A percentile compares a stretch with the other conserved stretches of the same genome.
phyloP scores from a whole-genome alignment of 768 basidiomycete species.

The Tricholomella constricta region DNA sequence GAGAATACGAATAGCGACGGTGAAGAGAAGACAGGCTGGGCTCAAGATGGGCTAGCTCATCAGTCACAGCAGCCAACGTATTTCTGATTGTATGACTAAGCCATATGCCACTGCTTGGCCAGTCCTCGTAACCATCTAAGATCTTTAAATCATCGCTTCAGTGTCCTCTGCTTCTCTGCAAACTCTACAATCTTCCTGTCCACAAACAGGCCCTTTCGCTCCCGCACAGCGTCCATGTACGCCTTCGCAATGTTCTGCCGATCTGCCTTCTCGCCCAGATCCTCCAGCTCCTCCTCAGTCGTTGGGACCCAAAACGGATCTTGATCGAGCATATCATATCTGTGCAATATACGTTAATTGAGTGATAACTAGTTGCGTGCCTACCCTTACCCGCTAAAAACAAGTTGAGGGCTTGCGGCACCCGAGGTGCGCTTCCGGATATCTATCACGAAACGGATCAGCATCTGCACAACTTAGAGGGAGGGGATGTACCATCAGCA shows the following conservation, averaged over 20 bases:
- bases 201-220: conserved; percentile 93
- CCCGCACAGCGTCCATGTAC: conserved; percentile 90
- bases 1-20: conserved; percentile 6
- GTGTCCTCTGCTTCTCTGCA: conserved; percentile 96
- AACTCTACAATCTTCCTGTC: conserved; percentile 93
- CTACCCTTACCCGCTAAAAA: conserved; percentile 85
- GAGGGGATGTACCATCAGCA: conserved; percentile 72
- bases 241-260: conserved; percentile 88
- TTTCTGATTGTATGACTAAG: conserved; percentile 13
- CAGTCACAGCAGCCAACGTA: conserved; percentile 2
- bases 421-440: conserved; percentile 96
- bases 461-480: background rate
- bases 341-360: conserved; percentile 31
- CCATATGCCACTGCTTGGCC: background rate
- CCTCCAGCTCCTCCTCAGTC: conserved; percentile 95
- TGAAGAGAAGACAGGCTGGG: conserved; percentile 17
- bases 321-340: conserved; percentile 90
- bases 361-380: background rate
- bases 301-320: conserved; percentile 99
- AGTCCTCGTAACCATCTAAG: background rate
- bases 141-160: conserved; percentile 55
- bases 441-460: conserved; percentile 50
- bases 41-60: conserved; percentile 12
- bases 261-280: conserved; percentile 95
- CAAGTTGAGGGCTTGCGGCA: conserved; percentile 94